Conservation (phyloP, 192 early-diverging fungal genomes). For the Rhizoclosmatium globosum region DNA sequence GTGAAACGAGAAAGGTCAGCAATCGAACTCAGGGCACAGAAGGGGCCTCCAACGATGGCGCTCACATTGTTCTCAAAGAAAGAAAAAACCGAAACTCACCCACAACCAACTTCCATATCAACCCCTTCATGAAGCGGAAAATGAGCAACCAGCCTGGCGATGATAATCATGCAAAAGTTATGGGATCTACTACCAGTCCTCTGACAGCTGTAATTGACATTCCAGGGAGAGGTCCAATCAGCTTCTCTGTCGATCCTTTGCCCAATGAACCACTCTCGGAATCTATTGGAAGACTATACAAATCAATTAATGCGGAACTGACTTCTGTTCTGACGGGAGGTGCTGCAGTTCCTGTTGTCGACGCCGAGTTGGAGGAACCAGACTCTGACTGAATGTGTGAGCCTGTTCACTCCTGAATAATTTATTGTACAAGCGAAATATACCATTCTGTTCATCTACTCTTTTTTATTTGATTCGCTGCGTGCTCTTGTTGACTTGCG, state of each 20-base stretch:
- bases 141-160: background rate
- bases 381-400: background rate
- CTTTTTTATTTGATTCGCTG: background rate
- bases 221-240: background rate
- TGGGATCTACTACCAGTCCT: background rate
- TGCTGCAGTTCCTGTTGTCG: background rate
- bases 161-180: background rate
- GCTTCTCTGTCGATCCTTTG: conserved; percentile 5
- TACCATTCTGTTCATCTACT: background rate
- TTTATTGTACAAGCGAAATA: background rate
- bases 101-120: background rate
- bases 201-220: background rate
- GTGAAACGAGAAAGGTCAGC: background rate
- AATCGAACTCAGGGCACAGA: no score
- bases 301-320: background rate
- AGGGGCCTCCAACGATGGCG: no score
- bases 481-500: background rate
- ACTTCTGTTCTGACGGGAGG: background rate
- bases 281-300: conserved; percentile 3
- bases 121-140: background rate
- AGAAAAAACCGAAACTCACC: background rate
- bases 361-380: background rate
- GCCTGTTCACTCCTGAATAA: background rate
- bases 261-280: conserved; percentile 3
- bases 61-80: no score